Conservation (phyloP, 2,329 filamentous ascomycete species). For the Botrytis fragariae region DNA sequence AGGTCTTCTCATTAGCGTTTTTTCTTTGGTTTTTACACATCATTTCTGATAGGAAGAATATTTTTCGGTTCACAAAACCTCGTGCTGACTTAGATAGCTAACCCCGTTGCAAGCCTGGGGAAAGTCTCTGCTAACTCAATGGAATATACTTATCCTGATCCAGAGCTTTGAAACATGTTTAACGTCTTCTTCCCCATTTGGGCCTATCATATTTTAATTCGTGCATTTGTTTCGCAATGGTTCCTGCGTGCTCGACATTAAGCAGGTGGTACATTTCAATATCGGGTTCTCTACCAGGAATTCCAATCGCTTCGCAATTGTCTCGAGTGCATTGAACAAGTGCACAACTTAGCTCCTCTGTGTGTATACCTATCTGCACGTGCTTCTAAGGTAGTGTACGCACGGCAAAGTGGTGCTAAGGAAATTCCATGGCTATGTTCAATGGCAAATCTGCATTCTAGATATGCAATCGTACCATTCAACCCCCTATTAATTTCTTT, state of each 20-base stretch:
- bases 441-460: not conserved
- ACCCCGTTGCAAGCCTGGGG: not conserved
- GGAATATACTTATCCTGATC: not conserved
- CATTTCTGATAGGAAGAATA: too few species aligned
- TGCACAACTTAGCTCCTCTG: not conserved
- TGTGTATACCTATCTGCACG: not conserved
- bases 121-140: not conserved
- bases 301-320: not conserved
- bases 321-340: not conserved
- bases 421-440: not conserved
- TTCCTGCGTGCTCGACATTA: not conserved
- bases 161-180: not conserved
- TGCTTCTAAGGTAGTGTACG: not conserved
- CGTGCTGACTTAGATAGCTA: not conserved
- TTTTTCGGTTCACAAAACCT: not conserved
- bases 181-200: not conserved
- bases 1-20: not conserved
- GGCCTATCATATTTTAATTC: not conserved
- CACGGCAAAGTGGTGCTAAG: not conserved
- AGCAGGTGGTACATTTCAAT: not conserved
- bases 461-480: not conserved
- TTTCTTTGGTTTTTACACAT: not conserved
- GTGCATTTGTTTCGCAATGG: not conserved
- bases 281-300: not conserved
- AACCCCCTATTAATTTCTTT: not conserved